Evolutionary conservation across 2,329 filamentous ascomycete genomes (phyloP).

Genomic region (Geosmithia flava): DNA sequence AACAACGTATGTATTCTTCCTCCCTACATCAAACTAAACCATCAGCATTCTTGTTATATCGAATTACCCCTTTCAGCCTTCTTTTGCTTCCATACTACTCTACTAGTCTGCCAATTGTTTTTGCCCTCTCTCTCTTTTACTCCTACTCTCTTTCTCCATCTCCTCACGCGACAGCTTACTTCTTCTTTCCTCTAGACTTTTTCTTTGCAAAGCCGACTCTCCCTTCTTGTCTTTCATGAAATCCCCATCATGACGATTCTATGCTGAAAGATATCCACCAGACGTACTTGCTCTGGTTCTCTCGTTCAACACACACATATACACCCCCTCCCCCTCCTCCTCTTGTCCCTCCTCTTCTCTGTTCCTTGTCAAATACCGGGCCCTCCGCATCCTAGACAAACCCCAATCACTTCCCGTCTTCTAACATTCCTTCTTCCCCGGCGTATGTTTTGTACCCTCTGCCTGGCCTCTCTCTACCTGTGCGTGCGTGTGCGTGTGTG

Average conservation of each 20-base stretch:
- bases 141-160: neutral
- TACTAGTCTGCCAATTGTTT: neutral
- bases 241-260: too few relatives aligned
- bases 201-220: too few relatives aligned
- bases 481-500: neutral
- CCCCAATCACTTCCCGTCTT: neutral
- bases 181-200: too few relatives aligned
- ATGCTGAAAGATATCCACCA: too few relatives aligned
- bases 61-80: neutral
- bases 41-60: neutral
- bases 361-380: neutral
- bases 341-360: neutral
- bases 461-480: too few relatives aligned
- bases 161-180: too few relatives aligned
- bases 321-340: too few relatives aligned
- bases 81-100: neutral
- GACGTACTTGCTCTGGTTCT: too few relatives aligned
- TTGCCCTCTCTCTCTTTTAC: neutral
- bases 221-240: too few relatives aligned
- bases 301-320: too few relatives aligned
- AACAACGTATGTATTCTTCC: neutral
- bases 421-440: neutral
- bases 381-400: neutral
- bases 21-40: neutral
- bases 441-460: neutral